Evolutionary conservation across 192 early-diverging fungal genomes (phyloP).

Genomic region (Phlyctochytrium arcticum): DNA sequence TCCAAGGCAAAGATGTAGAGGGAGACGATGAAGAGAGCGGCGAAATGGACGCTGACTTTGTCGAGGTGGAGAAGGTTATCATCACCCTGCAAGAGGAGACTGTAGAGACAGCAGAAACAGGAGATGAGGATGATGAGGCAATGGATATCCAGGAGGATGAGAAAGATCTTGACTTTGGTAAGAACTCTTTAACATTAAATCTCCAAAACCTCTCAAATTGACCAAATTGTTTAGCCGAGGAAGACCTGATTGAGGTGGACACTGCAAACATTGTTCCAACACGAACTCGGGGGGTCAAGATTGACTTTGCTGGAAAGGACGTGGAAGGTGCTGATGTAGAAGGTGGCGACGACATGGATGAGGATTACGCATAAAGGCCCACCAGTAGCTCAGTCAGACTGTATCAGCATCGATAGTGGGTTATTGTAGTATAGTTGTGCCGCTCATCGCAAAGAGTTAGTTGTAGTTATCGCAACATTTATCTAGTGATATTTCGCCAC

Average conservation of each 20-base stretch:
- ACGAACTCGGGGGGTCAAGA: slow-evolving; percentile 24
- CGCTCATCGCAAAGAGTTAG: too few species aligned
- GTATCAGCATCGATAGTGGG: too few species aligned
- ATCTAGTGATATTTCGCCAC: too few species aligned
- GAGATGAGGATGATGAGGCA: neutral
- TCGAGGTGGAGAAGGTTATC: slow-evolving; percentile 10
- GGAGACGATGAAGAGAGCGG: slow-evolving; percentile 14
- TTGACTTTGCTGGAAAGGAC: slow-evolving; percentile 12
- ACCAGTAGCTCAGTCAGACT: too few species aligned
- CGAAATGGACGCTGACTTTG: slow-evolving; percentile 15
- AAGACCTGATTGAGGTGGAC: slow-evolving; percentile 20
- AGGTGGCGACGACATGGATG: slow-evolving; percentile 13
- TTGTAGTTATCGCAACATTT: too few species aligned
- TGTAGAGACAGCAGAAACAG: neutral
- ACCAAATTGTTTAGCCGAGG: neutral
- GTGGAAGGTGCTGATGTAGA: neutral
- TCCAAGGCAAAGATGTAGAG: neutral
- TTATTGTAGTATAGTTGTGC: too few species aligned
- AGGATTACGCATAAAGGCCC: too few species aligned
- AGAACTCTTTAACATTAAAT: neutral
- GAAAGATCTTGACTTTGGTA: neutral
- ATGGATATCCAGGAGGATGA: too few species aligned
- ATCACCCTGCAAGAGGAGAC: too few species aligned
- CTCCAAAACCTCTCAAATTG: neutral
- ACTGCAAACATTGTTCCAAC: slow-evolving; percentile 5